Evolutionary conservation across 345 rosid species (phyloP), one percentile per base, ranked within the genome.

Genomic region (Corymbia maculata): DNA sequence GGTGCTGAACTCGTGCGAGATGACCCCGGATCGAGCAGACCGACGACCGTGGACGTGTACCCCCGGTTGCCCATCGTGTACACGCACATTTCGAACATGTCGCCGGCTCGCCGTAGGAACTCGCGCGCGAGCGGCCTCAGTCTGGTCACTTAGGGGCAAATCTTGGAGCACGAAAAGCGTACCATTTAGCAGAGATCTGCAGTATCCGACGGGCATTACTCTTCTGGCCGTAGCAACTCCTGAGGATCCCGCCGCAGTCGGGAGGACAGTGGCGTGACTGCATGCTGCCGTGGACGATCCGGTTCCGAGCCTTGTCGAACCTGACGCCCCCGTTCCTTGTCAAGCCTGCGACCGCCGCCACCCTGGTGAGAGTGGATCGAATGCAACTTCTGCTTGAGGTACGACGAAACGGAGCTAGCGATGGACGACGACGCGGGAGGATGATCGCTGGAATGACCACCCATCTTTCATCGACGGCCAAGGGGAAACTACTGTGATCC

Each of bases 71-170:
- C 91, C 91, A 86, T 90, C 8, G 92, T 87, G 82, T 59, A 88
- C 13, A 88, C 51, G 53, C 85, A 86, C 32, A 91, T 53, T 52
- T 91, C 88, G 28, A 88, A 88, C 91, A 87, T 88, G 17, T 50
- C 52, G 51, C 87, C 85, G 13, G 87, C 90, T 84, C 87, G 59
- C 36, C 85, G 15, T 8, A 91, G 89, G 75, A 91, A 89, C 16
- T 42, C 21, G 3, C 59, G 88, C 24, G 88, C 86, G 26, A 79
- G 87, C 8, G 91, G 92, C 66, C 92, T 87, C 53, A 90, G 50
- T 85, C 90, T 86, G 30, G 86, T 64, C 88, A 89, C 19, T n/a
- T 4, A 32, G 42, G 44, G 86, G 86, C 84, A 79, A 13, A 19
- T 13, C 36, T 15, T 30, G 28, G 9, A 86, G 52, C 80, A 32